Conservation (phyloP, 2,329 filamentous ascomycete genomes). For the Alternaria triticimaculans region DNA sequence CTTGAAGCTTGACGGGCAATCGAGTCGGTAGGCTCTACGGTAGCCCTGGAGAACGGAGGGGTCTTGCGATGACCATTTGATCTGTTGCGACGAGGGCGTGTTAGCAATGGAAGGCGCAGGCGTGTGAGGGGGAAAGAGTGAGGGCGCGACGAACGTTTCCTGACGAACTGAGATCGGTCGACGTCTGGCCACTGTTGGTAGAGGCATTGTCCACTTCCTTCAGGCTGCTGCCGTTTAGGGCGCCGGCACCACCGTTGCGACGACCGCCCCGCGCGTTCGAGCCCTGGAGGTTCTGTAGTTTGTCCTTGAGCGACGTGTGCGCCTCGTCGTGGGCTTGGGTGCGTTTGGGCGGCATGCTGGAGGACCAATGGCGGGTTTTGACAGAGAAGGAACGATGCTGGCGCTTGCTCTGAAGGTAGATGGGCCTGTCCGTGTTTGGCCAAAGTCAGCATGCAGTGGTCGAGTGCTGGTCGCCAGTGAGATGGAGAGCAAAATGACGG, state of each 20-base stretch:
- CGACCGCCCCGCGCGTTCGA: slow-evolving; percentile 47
- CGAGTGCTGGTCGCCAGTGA: slow-evolving; percentile 9
- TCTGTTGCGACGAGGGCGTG: slow-evolving; percentile 43
- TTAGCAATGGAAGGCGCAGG: slow-evolving; percentile 15
- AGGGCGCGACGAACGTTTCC: slow-evolving; percentile 38
- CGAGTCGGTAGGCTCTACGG: slow-evolving; percentile 74
- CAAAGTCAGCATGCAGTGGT: slow-evolving; percentile 9
- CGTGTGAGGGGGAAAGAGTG: slow-evolving; percentile 6
- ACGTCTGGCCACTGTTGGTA: slow-evolving; percentile 43
- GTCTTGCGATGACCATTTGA: slow-evolving; percentile 73
- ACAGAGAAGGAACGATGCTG: not conserved
- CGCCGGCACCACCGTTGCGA: slow-evolving; percentile 36
- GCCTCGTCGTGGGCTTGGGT: slow-evolving; percentile 47
- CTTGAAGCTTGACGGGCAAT: slow-evolving; percentile 73
- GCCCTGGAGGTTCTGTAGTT: slow-evolving; percentile 50
- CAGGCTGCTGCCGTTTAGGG: slow-evolving; percentile 43
- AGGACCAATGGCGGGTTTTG: slow-evolving; percentile 1
- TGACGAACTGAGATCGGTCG: slow-evolving; percentile 38
- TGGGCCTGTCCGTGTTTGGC: not conserved
- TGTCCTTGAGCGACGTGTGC: slow-evolving; percentile 49
- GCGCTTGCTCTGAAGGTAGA: slow-evolving; percentile 1
- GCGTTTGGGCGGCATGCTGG: slow-evolving; percentile 49
- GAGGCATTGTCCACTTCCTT: slow-evolving; percentile 50
- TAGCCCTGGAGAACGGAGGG: slow-evolving; percentile 74
- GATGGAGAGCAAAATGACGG: slow-evolving; percentile 20